Conservation (phyloP, 2,329 filamentous ascomycete genomes). For the Colletotrichum viniferum region DNA sequence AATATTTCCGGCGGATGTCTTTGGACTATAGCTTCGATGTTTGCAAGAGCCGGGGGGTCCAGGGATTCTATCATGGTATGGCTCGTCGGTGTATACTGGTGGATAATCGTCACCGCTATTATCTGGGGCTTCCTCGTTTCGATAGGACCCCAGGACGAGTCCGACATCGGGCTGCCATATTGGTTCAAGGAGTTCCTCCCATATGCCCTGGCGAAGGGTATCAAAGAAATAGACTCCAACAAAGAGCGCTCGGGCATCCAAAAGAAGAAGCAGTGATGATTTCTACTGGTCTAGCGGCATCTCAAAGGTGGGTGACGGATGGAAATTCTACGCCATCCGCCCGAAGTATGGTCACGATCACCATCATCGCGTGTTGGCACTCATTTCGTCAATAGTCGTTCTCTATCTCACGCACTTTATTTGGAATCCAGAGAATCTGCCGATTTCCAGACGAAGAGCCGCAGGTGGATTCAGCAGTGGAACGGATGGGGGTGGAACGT, state of each 20-base stretch:
- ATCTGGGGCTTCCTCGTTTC: neutral
- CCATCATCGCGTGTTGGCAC: neutral
- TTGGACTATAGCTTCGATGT: too few species aligned
- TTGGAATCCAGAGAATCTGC: neutral
- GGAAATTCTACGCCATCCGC: neutral
- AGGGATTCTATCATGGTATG: neutral
- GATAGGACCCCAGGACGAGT: neutral
- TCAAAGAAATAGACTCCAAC: neutral
- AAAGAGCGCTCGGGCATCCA: neutral
- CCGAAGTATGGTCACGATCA: neutral
- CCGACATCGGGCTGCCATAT: neutral
- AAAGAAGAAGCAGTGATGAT: neutral
- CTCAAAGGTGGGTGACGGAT: neutral
- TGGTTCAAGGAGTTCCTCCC: neutral
- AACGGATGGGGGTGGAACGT: neutral
- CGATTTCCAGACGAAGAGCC: neutral
- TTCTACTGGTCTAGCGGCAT: accelerated
- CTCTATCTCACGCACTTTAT: neutral
- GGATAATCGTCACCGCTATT: neutral
- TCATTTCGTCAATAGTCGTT: neutral
- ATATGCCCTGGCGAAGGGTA: neutral
- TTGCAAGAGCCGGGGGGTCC: too few species aligned
- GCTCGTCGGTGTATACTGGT: neutral
- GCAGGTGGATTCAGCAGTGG: neutral
- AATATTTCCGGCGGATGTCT: too few species aligned